A percentile compares a stretch with the other conserved stretches of the same genome.
These are phyloP conservation scores for Lodderomyces parapsilosis DNA, from an alignment of 1,139 yeast genomes.

Conservation along the genomic window DNA sequence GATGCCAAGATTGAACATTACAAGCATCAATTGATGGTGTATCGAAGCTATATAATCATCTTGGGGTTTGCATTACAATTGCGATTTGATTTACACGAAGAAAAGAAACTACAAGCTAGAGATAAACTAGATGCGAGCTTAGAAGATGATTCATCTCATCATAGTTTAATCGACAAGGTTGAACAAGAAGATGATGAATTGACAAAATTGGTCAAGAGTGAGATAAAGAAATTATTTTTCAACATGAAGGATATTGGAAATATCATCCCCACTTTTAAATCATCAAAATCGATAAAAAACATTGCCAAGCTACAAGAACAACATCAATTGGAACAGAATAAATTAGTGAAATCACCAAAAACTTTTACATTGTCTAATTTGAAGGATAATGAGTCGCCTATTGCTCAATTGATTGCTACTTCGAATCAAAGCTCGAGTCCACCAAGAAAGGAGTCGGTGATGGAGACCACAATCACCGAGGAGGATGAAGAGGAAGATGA, in stretches of 20 bases:
- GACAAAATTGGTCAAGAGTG: constrained; percentile 35
- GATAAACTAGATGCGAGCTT: constrained; percentile 2
- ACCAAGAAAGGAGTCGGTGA: constrained; percentile 6
- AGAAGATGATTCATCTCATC: constrained; percentile 8
- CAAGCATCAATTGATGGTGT: constrained; percentile 43
- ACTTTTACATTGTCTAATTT: constrained; percentile 40
- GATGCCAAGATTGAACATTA: constrained; percentile 42
- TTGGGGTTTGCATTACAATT: constrained; percentile 50
- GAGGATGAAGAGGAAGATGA: constrained; percentile 7
- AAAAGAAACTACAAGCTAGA: constrained; percentile 10
- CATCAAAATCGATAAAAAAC: constrained; percentile 33
- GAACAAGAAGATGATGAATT: constrained; percentile 29
- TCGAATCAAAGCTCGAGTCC: constrained; percentile 14
- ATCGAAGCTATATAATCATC: constrained; percentile 45
- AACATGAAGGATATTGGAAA: constrained; percentile 37
- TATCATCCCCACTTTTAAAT: constrained; percentile 38
- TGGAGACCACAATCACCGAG: constrained; percentile 28
- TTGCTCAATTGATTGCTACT: constrained; percentile 34
- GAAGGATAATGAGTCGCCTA: constrained; percentile 40
- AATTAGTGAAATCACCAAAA: constrained; percentile 43
- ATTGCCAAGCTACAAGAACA: constrained; percentile 20
- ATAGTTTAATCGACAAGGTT: constrained; percentile 10
- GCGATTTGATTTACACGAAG: constrained; percentile 19
- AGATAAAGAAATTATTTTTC: constrained; percentile 36
- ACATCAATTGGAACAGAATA: constrained; percentile 13